Percentiles rank a stretch among this genome's conserved stretches.
Conservation (phyloP, 2,329 filamentous ascomycete genomes). For the Colletotrichum sp. region DNA sequence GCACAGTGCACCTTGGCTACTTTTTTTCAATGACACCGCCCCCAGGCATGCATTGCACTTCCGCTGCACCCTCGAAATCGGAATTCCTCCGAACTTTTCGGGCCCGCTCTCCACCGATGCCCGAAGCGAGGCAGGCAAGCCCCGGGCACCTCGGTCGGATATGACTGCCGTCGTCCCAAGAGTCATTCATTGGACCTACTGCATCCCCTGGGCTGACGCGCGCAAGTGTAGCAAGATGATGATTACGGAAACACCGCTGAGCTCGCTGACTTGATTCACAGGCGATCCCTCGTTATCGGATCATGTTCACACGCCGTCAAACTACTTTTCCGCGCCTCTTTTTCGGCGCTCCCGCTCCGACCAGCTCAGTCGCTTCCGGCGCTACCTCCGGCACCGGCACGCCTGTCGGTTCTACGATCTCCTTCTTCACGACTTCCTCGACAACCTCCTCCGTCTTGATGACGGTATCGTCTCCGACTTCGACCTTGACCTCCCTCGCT, state of each 20-base stretch:
- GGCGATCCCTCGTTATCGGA: neutral
- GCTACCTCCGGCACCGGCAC: neutral
- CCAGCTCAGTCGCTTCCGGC: neutral
- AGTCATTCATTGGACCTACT: neutral
- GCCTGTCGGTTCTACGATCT: neutral
- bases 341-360: neutral
- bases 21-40: neutral
- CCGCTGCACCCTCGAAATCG: neutral
- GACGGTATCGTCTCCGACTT: conserved; percentile 26
- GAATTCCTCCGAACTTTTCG: conserved; percentile 5
- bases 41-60: neutral
- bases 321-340: neutral
- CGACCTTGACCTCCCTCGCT: conserved; percentile 41
- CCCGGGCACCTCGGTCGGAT: conserved; percentile 9
- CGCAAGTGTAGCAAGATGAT: neutral
- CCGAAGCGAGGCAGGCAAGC: neutral
- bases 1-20: neutral
- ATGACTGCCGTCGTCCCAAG: neutral
- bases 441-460: conserved; percentile 27
- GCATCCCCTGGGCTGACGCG: neutral
- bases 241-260: neutral
- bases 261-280: neutral
- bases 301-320: neutral
- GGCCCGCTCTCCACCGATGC: neutral
- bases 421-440: conserved; percentile 32